phyloP scores from a whole-genome alignment of 257 asterid species.

The Ocimum tenuiflorum region DNA sequence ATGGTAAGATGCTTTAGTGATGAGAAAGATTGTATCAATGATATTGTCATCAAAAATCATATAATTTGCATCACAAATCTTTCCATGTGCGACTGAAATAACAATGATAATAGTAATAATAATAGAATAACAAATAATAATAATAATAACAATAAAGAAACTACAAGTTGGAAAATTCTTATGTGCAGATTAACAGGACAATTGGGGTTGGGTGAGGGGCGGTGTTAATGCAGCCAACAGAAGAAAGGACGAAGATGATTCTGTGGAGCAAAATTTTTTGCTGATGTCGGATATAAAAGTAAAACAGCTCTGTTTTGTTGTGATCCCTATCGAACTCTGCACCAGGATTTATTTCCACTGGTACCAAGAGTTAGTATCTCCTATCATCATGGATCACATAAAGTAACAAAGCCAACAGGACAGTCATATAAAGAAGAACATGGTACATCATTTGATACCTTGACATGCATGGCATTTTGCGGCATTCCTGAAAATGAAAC shows the following conservation, averaged over 20 bases:
- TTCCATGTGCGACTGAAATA: neutral
- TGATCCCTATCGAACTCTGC: neutral
- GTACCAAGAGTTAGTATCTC: neutral
- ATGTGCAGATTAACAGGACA: neutral
- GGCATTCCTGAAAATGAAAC: constrained; percentile 49
- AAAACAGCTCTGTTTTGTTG: neutral
- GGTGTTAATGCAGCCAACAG: no score
- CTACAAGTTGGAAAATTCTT: neutral
- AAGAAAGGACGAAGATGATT: neutral
- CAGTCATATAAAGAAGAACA: constrained; percentile 6
- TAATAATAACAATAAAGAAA: no score
- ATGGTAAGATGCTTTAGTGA: neutral
- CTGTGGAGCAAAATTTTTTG: neutral
- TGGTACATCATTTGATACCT: constrained; percentile 39
- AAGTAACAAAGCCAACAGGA: no score
- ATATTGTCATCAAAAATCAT: neutral
- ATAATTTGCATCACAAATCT: neutral
- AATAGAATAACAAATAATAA: no score
- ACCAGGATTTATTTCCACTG: neutral
- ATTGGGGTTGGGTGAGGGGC: no score
- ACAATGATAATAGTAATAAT: no score
- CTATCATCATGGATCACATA: no score
- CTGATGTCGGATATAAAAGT: neutral
- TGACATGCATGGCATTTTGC: constrained; percentile 63
- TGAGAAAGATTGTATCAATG: neutral